phyloP scores from a whole-genome alignment of 2,329 filamentous ascomycete species.

The Ceratocystis papillata region DNA sequence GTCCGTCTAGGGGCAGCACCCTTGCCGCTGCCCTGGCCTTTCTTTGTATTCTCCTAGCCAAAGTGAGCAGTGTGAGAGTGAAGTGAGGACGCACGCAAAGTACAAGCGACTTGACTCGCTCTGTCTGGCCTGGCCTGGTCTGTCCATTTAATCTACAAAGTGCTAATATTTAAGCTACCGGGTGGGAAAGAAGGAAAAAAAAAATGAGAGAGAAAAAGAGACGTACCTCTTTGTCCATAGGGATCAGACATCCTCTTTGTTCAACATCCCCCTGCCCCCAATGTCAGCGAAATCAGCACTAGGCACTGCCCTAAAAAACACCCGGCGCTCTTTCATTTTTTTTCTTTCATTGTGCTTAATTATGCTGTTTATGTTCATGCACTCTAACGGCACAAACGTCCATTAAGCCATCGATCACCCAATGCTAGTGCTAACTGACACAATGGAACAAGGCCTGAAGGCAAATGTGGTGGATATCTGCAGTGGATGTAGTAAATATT shows the following conservation, averaged over 20 bases:
- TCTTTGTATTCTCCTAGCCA: neutral
- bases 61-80: neutral
- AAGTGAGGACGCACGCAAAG: too few species aligned
- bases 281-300: too few species aligned
- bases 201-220: neutral
- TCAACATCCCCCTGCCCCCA: neutral
- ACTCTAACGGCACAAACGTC: neutral
- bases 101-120: too few species aligned
- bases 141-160: neutral
- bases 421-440: constrained; percentile 15
- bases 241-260: constrained; percentile 6
- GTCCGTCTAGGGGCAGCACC: neutral
- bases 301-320: neutral
- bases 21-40: neutral
- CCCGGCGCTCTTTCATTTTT: neutral
- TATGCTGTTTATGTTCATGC: neutral
- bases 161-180: neutral
- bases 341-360: neutral
- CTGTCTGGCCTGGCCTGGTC: too few species aligned
- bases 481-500: too few species aligned
- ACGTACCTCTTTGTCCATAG: neutral
- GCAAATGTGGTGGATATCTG: too few species aligned
- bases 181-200: neutral
- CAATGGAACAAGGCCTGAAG: neutral
- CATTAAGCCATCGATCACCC: constrained; percentile 14